Conservation (phyloP, 805 yeast species). For the Saturnispora sanitii region DNA sequence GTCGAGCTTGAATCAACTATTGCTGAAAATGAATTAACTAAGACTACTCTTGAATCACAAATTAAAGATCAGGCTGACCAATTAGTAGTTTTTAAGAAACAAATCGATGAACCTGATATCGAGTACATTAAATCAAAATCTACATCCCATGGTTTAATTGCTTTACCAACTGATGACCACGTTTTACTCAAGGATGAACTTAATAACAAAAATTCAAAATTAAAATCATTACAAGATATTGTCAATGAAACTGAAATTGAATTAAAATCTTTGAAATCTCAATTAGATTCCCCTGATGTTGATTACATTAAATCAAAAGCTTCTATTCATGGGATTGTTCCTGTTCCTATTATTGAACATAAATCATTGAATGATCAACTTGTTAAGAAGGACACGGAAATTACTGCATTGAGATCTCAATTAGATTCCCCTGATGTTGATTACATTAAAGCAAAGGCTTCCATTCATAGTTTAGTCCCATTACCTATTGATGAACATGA, state of each 20-base stretch:
- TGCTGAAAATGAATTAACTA: neutral
- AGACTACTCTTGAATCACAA: conserved; percentile 2
- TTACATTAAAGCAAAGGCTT: conserved; percentile 13
- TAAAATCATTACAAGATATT: neutral
- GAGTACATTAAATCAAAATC: neutral
- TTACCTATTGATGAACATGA: conserved; percentile 11
- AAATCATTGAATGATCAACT: neutral
- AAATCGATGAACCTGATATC: neutral
- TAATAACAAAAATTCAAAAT: conserved; percentile 2
- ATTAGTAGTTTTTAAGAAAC: neutral
- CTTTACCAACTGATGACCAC: neutral
- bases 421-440: conserved; percentile 14
- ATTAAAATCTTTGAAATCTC: neutral
- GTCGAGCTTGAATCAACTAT: neutral
- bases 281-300: conserved; percentile 13
- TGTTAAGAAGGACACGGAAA: neutral
- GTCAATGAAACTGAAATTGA: neutral
- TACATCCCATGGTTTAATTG: neutral
- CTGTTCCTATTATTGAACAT: conserved; percentile 11
- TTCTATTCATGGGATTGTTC: conserved; percentile 8
- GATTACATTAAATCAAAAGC: conserved; percentile 15
- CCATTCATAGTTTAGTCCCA: conserved; percentile 9
- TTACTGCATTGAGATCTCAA: neutral
- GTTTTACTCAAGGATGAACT: neutral
- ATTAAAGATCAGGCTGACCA: conserved; percentile 3